Percentiles rank a stretch among this genome's conserved stretches.
phyloP scores from a whole-genome alignment of 23 red algal genomes.

The Gracilariopsis chorda region DNA sequence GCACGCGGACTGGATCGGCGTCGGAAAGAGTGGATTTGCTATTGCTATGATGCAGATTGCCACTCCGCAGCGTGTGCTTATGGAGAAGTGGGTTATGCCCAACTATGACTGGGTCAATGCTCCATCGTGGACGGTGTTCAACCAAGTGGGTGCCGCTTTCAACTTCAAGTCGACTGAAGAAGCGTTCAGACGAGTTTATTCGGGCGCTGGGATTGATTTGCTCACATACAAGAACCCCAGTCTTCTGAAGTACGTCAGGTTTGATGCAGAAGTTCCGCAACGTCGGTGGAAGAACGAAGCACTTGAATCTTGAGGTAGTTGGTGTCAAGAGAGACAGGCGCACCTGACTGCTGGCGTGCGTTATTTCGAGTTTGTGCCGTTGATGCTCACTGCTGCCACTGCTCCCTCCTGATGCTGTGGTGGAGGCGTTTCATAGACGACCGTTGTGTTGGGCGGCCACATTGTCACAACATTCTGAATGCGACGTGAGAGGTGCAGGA shows the following conservation, averaged over 20 bases:
- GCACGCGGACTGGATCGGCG: neutral
- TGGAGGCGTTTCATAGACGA: too few species aligned
- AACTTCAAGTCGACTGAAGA: neutral
- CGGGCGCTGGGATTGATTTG: neutral
- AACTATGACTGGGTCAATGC: neutral
- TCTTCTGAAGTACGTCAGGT: neutral
- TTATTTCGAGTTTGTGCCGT: too few species aligned
- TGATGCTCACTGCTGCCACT: too few species aligned
- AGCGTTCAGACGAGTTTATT: neutral
- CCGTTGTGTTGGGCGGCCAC: too few species aligned
- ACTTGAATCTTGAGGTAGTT: too few species aligned
- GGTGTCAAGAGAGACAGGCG: too few species aligned
- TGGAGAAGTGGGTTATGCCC: neutral
- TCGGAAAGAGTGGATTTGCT: neutral
- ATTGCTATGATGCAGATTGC: neutral
- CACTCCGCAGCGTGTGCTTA: neutral
- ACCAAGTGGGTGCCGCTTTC: neutral
- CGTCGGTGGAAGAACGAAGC: constrained; percentile 1
- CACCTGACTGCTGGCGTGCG: too few species aligned
- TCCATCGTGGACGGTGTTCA: constrained; percentile 1
- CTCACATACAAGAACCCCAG: neutral
- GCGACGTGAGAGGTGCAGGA: too few species aligned
- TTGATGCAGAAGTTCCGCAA: neutral
- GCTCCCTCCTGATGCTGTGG: too few species aligned
- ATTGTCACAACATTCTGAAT: too few species aligned